These are phyloP conservation scores for Phyllosticta citribraziliensis DNA, from an alignment of 2,329 filamentous ascomycete species.

Conservation along the genomic window DNA sequence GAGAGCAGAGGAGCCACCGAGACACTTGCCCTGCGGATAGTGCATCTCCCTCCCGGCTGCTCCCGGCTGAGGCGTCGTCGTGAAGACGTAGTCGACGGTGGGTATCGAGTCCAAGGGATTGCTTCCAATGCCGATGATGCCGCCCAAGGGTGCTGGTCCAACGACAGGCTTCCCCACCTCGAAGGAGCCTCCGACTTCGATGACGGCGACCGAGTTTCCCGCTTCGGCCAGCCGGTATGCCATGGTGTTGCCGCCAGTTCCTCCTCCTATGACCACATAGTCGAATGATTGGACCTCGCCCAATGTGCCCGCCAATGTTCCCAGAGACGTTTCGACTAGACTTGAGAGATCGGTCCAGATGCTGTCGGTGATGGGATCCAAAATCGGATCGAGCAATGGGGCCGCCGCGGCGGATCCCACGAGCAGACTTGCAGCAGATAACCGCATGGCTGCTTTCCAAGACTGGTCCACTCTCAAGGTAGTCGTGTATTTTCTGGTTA, in stretches of 20 bases:
- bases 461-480: background rate
- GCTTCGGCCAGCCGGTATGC: slow-evolving; percentile 16
- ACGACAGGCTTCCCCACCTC: slow-evolving; percentile 20
- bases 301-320: background rate
- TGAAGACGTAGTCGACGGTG: slow-evolving; percentile 21
- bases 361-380: background rate
- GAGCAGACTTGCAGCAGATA: background rate
- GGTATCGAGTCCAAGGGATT: slow-evolving; percentile 17
- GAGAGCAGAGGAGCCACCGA: slow-evolving; percentile 21
- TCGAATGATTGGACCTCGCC: background rate
- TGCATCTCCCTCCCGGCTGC: slow-evolving; percentile 15
- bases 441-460: background rate
- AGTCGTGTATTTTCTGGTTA: background rate
- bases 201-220: slow-evolving; percentile 19
- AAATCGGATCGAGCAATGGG: background rate
- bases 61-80: slow-evolving; percentile 19
- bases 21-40: slow-evolving; percentile 22
- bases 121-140: slow-evolving; percentile 16
- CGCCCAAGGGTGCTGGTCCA: slow-evolving; percentile 15
- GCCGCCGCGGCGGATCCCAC: background rate
- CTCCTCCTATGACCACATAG: slow-evolving; percentile 19
- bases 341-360: background rate
- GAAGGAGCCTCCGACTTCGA: slow-evolving; percentile 22
- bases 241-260: slow-evolving; percentile 17
- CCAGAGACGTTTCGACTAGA: background rate